Conservation (phyloP, 2,329 filamentous ascomycete species). For the Pseudocercospora ulei region DNA sequence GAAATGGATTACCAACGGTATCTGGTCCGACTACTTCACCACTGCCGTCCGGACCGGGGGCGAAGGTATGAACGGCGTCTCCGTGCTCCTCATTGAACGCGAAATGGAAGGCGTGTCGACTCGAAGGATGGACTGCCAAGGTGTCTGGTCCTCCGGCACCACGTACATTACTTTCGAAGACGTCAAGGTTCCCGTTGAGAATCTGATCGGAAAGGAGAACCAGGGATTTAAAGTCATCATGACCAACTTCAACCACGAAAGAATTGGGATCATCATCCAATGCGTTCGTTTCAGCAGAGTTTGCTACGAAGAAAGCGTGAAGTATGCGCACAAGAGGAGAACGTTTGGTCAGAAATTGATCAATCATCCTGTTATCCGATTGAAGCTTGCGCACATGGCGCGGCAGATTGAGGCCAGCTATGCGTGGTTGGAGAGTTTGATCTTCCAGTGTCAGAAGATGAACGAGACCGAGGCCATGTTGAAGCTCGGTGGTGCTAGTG, state of each 20-base stretch:
- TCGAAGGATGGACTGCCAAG: conserved; percentile 94
- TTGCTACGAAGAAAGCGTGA: conserved; percentile 92
- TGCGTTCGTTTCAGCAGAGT: conserved; percentile 90
- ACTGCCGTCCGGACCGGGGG: conserved; percentile 80
- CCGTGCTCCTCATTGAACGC: conserved; percentile 84
- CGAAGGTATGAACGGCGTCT: conserved; percentile 81
- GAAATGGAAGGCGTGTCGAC: conserved; percentile 75
- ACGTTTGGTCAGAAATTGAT: conserved; percentile 96
- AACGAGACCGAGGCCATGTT: conserved; percentile 91
- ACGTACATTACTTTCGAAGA: conserved; percentile 98
- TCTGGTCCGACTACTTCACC: conserved; percentile 92
- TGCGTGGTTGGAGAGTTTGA: conserved; percentile 89
- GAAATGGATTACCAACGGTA: conserved; percentile 19
- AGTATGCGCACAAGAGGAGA: conserved; percentile 92
- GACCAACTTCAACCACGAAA: conserved; percentile 99
- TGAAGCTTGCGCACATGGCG: conserved; percentile 95
- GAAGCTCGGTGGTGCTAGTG: conserved; percentile 68
- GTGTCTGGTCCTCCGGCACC: conserved; percentile 88
- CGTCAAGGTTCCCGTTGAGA: conserved; percentile 98
- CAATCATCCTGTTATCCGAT: conserved; percentile 74
- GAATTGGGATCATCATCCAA: conserved; percentile 97
- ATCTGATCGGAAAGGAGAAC: conserved; percentile 95
- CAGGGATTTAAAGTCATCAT: conserved; percentile 98
- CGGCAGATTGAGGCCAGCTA: conserved; percentile 95
- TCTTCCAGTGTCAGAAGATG: conserved; percentile 91